A percentile compares a stretch with the other conserved stretches of the same genome.
Evolutionary conservation across 2,329 filamentous ascomycete genomes (phyloP).

Genomic region (Calonectria pseudoreteaudii): DNA sequence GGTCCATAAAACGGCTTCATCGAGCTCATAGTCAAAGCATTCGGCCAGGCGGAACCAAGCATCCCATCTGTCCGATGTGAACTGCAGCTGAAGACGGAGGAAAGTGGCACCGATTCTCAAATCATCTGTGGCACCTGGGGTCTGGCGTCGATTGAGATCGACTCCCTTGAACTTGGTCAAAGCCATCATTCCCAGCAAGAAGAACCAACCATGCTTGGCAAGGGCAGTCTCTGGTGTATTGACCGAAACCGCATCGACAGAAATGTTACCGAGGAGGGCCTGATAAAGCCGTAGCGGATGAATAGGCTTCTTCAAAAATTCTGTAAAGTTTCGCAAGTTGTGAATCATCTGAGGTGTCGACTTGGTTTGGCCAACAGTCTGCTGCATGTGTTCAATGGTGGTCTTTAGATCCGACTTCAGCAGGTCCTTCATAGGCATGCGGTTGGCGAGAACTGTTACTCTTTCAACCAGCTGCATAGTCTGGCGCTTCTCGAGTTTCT

Average conservation of each 20-base stretch:
- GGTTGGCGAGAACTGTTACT: conserved; percentile 82
- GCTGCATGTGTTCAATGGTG: conserved; percentile 93
- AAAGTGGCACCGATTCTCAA: conserved; percentile 85
- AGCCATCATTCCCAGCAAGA: conserved; percentile 87
- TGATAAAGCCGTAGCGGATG: conserved; percentile 84
- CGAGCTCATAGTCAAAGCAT: conserved; percentile 87
- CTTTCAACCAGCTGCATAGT: conserved; percentile 87
- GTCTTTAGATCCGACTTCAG: conserved; percentile 90
- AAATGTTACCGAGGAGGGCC: conserved; percentile 82
- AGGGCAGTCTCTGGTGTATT: conserved; percentile 76
- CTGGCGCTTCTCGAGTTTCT: conserved; percentile 83
- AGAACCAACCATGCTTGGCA: conserved; percentile 91
- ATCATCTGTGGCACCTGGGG: conserved; percentile 84
- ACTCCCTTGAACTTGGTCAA: conserved; percentile 83
- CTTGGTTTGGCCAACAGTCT: conserved; percentile 83
- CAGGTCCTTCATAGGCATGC: conserved; percentile 90
- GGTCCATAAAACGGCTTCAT: conserved; percentile 89
- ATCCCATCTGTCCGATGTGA: conserved; percentile 85
- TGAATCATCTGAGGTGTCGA: conserved; percentile 84
- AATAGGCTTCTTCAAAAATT: conserved; percentile 85
- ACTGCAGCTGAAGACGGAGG: conserved; percentile 84
- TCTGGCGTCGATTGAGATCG: conserved; percentile 79
- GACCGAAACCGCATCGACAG: conserved; percentile 78
- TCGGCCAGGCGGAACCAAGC: conserved; percentile 91
- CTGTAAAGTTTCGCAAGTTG: conserved; percentile 85